Evolutionary conservation across 495 filamentous ascomycete genomes (phyloP).

Genomic region (Coniosporium apollinis): DNA sequence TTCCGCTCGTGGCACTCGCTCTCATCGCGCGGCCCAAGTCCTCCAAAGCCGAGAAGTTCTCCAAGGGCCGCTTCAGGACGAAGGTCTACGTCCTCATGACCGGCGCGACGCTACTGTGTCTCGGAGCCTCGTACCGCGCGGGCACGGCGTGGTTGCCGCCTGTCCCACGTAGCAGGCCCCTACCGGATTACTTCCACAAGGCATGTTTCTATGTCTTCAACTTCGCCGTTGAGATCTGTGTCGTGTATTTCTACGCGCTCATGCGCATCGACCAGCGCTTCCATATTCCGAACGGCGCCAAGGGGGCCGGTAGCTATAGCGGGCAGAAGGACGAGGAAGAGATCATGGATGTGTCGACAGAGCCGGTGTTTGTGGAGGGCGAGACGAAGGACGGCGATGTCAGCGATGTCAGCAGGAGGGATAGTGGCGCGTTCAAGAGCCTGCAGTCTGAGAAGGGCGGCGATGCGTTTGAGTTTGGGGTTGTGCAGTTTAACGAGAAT

Average conservation of each 20-base stretch:
- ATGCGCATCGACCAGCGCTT: slow-evolving; percentile 22
- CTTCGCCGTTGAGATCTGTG: slow-evolving; percentile 21
- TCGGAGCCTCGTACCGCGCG: slow-evolving; percentile 56
- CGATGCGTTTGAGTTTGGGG: no score
- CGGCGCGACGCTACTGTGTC: slow-evolving; percentile 37
- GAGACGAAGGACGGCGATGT: no score
- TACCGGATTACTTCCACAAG: slow-evolving; percentile 47
- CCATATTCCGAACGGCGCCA: slow-evolving; percentile 21
- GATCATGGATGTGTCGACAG: no score
- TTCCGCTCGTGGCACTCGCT: slow-evolving; percentile 41
- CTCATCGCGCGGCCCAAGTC: slow-evolving; percentile 30
- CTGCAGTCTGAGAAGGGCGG: no score
- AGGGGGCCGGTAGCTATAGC: slow-evolving; percentile 16
- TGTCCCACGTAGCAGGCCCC: slow-evolving; percentile 36
- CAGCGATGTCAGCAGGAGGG: no score
- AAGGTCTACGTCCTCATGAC: slow-evolving; percentile 49
- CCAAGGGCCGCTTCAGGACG: slow-evolving; percentile 42
- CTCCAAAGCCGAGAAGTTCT: slow-evolving; percentile 47
- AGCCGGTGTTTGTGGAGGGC: no score
- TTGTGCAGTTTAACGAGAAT: no score
- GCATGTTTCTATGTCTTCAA: slow-evolving; percentile 36
- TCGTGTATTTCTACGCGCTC: slow-evolving; percentile 17
- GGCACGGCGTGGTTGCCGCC: slow-evolving; percentile 36
- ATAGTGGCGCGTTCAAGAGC: no score
- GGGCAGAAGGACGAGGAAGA: no score